A percentile compares a stretch with the other conserved stretches of the same genome.
These are phyloP conservation scores for Neurospora sp. DNA, from an alignment of 495 filamentous ascomycete genomes.

Conservation along the genomic window DNA sequence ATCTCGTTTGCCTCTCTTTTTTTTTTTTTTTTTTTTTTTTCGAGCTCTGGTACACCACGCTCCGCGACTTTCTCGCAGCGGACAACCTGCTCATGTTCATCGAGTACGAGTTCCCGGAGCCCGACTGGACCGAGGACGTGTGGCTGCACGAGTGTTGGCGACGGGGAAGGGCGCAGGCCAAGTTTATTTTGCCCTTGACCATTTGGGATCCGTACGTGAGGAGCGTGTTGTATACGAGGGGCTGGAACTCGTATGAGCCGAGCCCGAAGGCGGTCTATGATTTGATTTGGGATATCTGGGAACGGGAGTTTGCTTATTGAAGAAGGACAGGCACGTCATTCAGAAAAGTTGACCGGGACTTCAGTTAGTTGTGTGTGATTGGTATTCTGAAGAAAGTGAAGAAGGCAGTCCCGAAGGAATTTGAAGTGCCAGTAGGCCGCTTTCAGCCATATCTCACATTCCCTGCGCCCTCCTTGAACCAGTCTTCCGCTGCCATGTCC, in stretches of 20 bases:
- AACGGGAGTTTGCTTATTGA: neutral
- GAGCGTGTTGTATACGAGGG: neutral
- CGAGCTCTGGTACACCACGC: neutral
- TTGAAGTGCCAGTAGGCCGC: neutral
- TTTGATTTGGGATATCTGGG: neutral
- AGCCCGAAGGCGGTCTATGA: neutral
- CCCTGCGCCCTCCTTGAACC: constrained; percentile 37
- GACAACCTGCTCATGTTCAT: neutral
- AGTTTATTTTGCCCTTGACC: neutral
- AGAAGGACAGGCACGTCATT: neutral
- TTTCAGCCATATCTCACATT: constrained; percentile 36
- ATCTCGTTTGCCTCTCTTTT: no score
- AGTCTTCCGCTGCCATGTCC: constrained; percentile 32
- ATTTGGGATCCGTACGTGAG: neutral
- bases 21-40: neutral
- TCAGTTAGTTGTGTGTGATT: neutral
- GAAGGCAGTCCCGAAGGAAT: neutral
- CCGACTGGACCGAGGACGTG: neutral
- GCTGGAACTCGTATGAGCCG: neutral
- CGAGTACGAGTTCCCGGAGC: neutral
- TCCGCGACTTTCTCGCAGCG: neutral
- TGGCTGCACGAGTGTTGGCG: neutral
- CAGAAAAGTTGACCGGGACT: neutral
- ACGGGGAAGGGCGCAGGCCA: neutral
- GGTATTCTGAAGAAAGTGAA: neutral